Percentiles rank a stretch among this genome's conserved stretches.
phyloP scores from a whole-genome alignment of 1,284 basidiomycete genomes.

The Kalmanozyma brasiliensis region DNA sequence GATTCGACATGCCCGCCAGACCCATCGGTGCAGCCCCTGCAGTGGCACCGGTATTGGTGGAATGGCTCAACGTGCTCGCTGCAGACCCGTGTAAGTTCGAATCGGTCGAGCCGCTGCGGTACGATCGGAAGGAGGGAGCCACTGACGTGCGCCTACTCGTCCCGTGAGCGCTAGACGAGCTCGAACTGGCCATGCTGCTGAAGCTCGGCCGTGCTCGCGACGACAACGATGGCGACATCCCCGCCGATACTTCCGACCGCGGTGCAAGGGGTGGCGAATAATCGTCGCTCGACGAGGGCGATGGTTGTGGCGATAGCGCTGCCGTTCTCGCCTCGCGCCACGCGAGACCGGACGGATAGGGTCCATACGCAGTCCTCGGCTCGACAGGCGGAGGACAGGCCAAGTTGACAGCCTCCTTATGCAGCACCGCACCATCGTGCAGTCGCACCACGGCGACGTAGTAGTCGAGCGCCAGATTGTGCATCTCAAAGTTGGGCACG shows the following conservation, averaged over 20 bases:
- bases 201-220: constrained; percentile 20
- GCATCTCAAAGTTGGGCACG: constrained; percentile 49
- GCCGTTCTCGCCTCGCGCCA: constrained; percentile 15
- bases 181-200: constrained; percentile 21
- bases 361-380: constrained; percentile 24
- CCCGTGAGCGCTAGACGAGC: constrained; percentile 8
- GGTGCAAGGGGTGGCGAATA: constrained; percentile 13
- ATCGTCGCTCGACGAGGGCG: constrained; percentile 7
- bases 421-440: constrained; percentile 19
- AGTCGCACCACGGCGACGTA: constrained; percentile 48
- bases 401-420: constrained; percentile 21
- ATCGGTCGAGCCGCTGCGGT: constrained; percentile 21
- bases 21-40: constrained; percentile 8
- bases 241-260: not conserved
- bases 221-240: not conserved
- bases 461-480: constrained; percentile 53
- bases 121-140: constrained; percentile 14
- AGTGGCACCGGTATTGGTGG: not conserved
- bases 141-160: constrained; percentile 14
- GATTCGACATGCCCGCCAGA: constrained; percentile 22
- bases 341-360: constrained; percentile 18
- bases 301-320: not conserved
- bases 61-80: constrained; percentile 13
- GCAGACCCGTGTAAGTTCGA: constrained; percentile 13
- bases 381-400: constrained; percentile 34